phyloP scores from a whole-genome alignment of 306 rosid species.

The Gleditsia sinensis region DNA sequence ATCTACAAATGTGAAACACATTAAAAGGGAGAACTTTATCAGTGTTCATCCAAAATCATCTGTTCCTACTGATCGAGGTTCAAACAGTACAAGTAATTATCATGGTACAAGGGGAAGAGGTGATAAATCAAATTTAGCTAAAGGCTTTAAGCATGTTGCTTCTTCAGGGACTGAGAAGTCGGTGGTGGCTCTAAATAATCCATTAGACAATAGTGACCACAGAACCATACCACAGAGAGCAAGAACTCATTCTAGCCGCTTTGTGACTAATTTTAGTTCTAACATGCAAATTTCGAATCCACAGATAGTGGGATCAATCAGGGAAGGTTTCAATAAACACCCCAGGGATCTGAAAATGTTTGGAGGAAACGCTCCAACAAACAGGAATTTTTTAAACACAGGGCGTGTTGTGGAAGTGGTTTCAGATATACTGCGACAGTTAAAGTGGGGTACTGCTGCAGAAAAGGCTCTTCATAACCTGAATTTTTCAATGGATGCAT shows the following conservation, averaged over 20 bases:
- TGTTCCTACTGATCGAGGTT: constrained; percentile 40
- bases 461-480: constrained; percentile 73
- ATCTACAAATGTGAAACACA: constrained; percentile 64
- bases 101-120: constrained; percentile 59
- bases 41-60: constrained; percentile 62
- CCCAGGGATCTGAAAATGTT: constrained; percentile 50
- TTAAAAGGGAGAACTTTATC: constrained; percentile 60
- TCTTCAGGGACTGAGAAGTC: constrained; percentile 47
- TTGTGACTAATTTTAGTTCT: constrained; percentile 50
- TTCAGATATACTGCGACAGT: constrained; percentile 58
- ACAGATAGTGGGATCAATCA: constrained; percentile 39
- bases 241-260: constrained; percentile 44
- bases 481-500: constrained; percentile 66
- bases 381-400: constrained; percentile 43
- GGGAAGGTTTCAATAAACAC: constrained; percentile 51
- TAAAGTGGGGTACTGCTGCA: constrained; percentile 73
- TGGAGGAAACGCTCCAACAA: constrained; percentile 41
- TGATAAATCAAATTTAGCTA: constrained; percentile 45
- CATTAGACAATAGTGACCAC: constrained; percentile 43
- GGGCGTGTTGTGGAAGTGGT: constrained; percentile 60
- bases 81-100: constrained; percentile 45
- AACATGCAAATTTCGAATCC: constrained; percentile 44
- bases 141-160: constrained; percentile 55
- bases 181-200: constrained; percentile 38
- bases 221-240: constrained; percentile 58